Base-by-base conservation (phyloP, 2,329 filamentous ascomycete species). In the Remersonia thermophila region DNA sequence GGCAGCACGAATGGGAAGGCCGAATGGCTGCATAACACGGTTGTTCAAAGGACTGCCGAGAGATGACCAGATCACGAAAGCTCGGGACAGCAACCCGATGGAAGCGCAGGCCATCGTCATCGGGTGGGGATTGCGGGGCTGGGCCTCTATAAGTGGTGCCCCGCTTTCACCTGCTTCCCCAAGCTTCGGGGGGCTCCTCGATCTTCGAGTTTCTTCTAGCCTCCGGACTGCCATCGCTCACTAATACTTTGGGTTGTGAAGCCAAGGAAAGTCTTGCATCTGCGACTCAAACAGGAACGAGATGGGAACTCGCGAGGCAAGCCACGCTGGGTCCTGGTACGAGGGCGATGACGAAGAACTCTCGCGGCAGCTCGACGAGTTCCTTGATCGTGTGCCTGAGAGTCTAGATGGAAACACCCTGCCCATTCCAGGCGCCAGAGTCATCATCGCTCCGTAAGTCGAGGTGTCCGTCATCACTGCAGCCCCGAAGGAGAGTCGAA, bases 271-370 rank as follows among this genome's bases (percentile, higher is more conserved):
- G 12, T 16, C 5, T 30, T 23, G 20, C 5, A 23, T 23, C 20
- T 23, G 20, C 9, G 20, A 9, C 20, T 23, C 20, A 9, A 23
- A 23, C 20, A 23, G 27, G 27, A 29, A 29, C 27, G 41, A 12
- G 2, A 50, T 47, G 46, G 37, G 33, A 30, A 58, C 50, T 3
- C 59, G 69, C 36, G 59, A 62, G 30, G 79, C 85, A 14, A 75
- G 69, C 38, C 91, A 96, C 56, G 86, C 89, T 15, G 83, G 83
- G 27, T 80, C 77, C 13, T 98, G 91, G 91, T 98, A 98, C 56
- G 68, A 77, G 6, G 68, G 68, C 33, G 67, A 76, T 40, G 61
- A 69, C 5, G 54, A 56, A 2, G 57, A 59, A n/a, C 72, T 96
- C 34, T 71, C 71, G 3, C 50, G 54, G 6, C 69, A 93, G 60